Evolutionary conservation across 345 rosid species (phyloP), one percentile per base, ranked within the genome.

Genomic region (Balakata baccata): DNA sequence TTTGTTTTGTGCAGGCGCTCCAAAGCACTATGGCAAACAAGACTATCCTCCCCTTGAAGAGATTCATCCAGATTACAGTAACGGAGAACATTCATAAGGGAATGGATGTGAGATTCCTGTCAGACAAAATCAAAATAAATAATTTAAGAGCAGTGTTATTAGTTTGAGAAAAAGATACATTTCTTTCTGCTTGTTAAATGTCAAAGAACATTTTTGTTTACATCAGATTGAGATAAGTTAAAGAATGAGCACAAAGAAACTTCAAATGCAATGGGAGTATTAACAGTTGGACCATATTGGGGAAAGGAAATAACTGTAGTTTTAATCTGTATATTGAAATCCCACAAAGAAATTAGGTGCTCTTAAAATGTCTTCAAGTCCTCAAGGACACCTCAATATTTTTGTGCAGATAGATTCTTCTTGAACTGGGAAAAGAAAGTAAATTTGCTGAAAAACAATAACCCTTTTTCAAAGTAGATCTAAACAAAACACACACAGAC

Each of bases 21-120:
- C 91, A 93, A 81, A 63, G 87, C 99, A 78, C 58, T 82, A 45
- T 68, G 79, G 85, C 88, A 89, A 54, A 96, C 87, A 60, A 96
- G 97, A 81, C 99, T 82, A 45, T 83, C 98, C 87, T 96, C 99
- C 66, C 84, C 98, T 79, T 86, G 97, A 77, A 93, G 99, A 73
- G 98, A 90, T 74, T 96, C 98, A 69, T 96, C 99, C 38, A 96
- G 86, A 83, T 96, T 90, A 82, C 99, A 91, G 80, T 91, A 96
- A 43, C 99, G 97, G 68, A 96, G 86, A 37, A 93, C 97, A 69
- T 96, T 96, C 97, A 91, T 76, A 70, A 96, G 89, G 34, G 99
- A 96, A 83, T 93, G 99, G 74, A 91, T 91, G 79, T 96, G 99
- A 49, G 99, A 96, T 85, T 93, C 99, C 99, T 96, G 90, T 63